Evolutionary conservation across 208 protist species (phyloP), one percentile per base, ranked within the genome.

Genomic region (Leishmania guyanensis): DNA sequence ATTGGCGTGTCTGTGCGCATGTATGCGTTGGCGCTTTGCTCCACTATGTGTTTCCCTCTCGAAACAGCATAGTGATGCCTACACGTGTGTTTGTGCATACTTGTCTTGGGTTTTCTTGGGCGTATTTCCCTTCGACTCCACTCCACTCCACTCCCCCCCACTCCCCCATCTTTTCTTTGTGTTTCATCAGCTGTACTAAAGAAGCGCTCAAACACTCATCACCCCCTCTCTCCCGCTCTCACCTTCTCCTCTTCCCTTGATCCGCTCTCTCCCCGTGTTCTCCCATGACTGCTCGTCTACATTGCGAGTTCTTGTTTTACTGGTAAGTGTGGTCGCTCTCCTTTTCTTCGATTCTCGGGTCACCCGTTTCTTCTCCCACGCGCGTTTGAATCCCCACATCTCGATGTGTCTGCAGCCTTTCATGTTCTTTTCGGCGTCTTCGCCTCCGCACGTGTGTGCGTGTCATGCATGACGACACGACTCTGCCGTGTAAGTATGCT

Each of bases 151-250:
- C 64, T n/a, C n/a, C n/a, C n/a, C n/a, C 36, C 51, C 43, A 75
- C 48, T 64, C 43, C 66, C 22, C 33, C 62, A 64, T 51, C 51
- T 84, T 84, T 12, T 68, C 75, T 74, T 60, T 50, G 79, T 62
- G 3, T 79, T 64, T 83, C 50, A 65, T 78, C 58, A 68, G 46
- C 56, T 29, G 58, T 64, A 26, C 58, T 29, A 22, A 33, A 14
- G 58, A 29, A 29, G 26, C 26, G 26, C 58, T 14, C 58, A 26
- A 33, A 22, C 26, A 29, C 58, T 64, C 9, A 20, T 60, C 14
- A 14, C 17, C 22, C 58, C 16, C 58, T 14, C 8, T n/a, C 26
- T 8, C 58, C 58, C 26, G 12, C 58, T n/a, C 29, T 64, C 58
- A 14, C 58, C 58, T 29, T 26, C 58, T 33, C 26, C 6, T 33